Evolutionary conservation across 257 asterid species (phyloP).

Genomic region (Prunella vulgaris): DNA sequence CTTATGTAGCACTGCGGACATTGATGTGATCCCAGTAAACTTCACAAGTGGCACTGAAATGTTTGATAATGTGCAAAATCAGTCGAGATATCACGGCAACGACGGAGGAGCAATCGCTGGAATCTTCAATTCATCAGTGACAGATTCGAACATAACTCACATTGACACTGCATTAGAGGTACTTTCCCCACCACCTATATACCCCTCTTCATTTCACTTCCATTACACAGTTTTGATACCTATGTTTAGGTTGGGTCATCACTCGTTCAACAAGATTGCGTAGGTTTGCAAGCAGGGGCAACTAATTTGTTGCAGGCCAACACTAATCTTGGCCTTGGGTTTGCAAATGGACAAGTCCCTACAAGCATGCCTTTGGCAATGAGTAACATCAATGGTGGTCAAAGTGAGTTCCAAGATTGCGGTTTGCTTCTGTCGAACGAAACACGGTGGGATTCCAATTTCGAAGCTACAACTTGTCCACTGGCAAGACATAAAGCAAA

Average conservation of each 20-base stretch:
- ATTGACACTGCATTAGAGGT: conserved; percentile 53
- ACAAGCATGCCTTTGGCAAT: conserved; percentile 43
- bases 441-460: conserved; percentile 55
- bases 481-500: conserved; percentile 74
- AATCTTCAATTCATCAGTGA: conserved; percentile 33
- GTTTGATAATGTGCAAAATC: conserved; percentile 33
- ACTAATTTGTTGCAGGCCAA: conserved; percentile 35
- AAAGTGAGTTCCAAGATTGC: conserved; percentile 68
- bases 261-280: conserved; percentile 48
- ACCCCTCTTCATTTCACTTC: neutral
- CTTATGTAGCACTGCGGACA: conserved; percentile 35
- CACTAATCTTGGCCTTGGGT: conserved; percentile 39
- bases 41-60: conserved; percentile 40
- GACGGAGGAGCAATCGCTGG: conserved; percentile 35
- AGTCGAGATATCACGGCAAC: conserved; percentile 34
- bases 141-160: conserved; percentile 46
- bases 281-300: conserved; percentile 35
- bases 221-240: neutral
- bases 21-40: conserved; percentile 42
- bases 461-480: conserved; percentile 41
- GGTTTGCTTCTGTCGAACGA: conserved; percentile 44
- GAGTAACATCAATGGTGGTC: conserved; percentile 55
- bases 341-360: conserved; percentile 43
- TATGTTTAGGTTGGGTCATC: conserved; percentile 42
- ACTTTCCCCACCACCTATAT: conserved; percentile 4